These are phyloP conservation scores for Aspergillus avenaceus DNA, from an alignment of 495 filamentous ascomycete genomes.

Conservation along the genomic window DNA sequence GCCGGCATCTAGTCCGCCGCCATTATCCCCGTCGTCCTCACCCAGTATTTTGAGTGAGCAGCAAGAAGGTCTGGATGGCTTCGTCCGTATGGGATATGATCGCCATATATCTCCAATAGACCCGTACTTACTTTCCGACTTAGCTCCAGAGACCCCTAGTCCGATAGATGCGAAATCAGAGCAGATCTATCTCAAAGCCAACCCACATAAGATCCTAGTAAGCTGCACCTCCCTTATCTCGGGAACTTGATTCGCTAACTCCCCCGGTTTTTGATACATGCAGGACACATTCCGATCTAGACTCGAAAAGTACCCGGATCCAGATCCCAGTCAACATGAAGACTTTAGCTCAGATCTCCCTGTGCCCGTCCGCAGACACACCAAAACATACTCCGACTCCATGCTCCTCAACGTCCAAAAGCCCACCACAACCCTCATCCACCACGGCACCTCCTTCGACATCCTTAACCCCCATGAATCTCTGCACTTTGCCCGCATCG, in stretches of 20 bases:
- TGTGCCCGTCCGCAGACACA: constrained; percentile 13
- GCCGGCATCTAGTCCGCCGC: constrained; percentile 36
- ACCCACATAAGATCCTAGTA: constrained; percentile 15
- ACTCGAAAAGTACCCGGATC: constrained; percentile 22
- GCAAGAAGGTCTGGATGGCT: constrained; percentile 24
- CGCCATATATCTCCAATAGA: not conserved
- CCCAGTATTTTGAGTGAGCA: constrained; percentile 35
- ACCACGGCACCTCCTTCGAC: constrained; percentile 42
- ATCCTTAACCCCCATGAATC: constrained; percentile 45
- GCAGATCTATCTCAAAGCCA: not conserved
- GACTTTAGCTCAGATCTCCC: not conserved
- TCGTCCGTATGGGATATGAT: constrained; percentile 19
- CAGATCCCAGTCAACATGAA: not conserved
- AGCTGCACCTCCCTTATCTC: not conserved
- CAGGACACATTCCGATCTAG: constrained; percentile 43
- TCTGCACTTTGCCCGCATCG: constrained; percentile 34
- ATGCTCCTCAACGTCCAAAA: constrained; percentile 21
- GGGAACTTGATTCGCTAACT: not conserved
- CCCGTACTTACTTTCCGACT: not conserved
- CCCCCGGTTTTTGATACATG: not conserved
- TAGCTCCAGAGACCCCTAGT: constrained; percentile 7
- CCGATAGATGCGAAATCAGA: constrained; percentile 1
- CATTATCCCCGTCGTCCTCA: constrained; percentile 41
- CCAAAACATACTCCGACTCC: constrained; percentile 25
- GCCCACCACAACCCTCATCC: constrained; percentile 29